Evolutionary conservation across 2,329 filamentous ascomycete genomes (phyloP), one percentile per base, ranked within the genome.

Genomic region (Cryphonectria radicalis): DNA sequence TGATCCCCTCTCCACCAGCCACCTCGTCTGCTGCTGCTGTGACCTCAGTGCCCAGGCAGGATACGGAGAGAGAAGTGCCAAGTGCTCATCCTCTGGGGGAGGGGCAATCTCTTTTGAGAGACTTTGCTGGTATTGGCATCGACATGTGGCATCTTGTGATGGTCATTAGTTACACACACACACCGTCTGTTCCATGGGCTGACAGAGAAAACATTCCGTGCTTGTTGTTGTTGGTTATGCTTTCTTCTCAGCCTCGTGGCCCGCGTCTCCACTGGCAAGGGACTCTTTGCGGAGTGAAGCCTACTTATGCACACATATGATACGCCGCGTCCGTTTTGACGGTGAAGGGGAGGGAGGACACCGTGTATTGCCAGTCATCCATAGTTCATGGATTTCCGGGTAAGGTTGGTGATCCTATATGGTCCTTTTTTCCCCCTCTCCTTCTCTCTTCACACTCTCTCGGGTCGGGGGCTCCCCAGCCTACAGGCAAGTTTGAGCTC

Each of bases 1-100:
- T 32, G 55, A 59, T 59, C 55, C 55, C 46, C 46, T 50, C 55
- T 59, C 55, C 55, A 32, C 55, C 55, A 59, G 55, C 55, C 55
- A 59, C 55, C 25, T 59, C 55, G 55, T 59, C 11, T 55, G 10
- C 53, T 28, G 28, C 22, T 22, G 25, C 25, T 59, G 55, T 59
- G 55, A 32, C 14, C 55, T 59, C 55, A 32, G 55, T 59, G 25
- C 14, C 55, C 28, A 28, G 14, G 19, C 28, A 28, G 14, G 19
- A 59, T 17, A 59, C 55, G 55, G 55, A n/a, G 53, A 25, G n/a
- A 3, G 17, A 2, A 3, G 46, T 28, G 28, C 28, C 28, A 28
- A 25, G 6, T 28, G 53, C 42, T 55, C 53, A 8, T 55, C 53
- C 28, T 55, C 25, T 55, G 25, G 25, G 17, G 17, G 13, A 13